These are phyloP conservation scores for Parathielavia appendiculata DNA, from an alignment of 495 filamentous ascomycete species.

Conservation along the genomic window DNA sequence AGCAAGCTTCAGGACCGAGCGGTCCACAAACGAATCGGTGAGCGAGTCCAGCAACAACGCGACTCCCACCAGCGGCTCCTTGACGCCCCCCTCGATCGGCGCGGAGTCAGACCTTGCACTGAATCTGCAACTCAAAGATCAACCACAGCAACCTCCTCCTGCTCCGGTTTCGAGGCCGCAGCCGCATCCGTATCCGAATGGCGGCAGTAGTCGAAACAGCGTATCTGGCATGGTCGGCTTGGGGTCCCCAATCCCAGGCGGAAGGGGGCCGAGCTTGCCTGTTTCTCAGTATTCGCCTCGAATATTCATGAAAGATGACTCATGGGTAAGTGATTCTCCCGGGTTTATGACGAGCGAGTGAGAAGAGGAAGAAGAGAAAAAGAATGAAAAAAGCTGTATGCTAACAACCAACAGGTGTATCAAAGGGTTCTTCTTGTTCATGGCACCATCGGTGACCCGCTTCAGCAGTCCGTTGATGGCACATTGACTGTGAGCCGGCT, in stretches of 20 bases:
- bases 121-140: slow-evolving; percentile 42
- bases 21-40: slow-evolving; percentile 47
- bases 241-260: slow-evolving; percentile 52
- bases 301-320: slow-evolving; percentile 67
- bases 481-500: slow-evolving; percentile 72
- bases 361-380: no score
- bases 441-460: slow-evolving; percentile 71
- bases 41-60: slow-evolving; percentile 43
- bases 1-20: slow-evolving; percentile 56
- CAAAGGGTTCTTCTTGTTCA: slow-evolving; percentile 81
- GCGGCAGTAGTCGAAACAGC: slow-evolving; percentile 39
- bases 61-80: slow-evolving; percentile 44
- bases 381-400: neutral
- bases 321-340: slow-evolving; percentile 58
- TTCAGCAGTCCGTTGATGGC: slow-evolving; percentile 69
- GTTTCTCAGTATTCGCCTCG: slow-evolving; percentile 74
- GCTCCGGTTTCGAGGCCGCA: slow-evolving; percentile 34
- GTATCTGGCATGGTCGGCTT: slow-evolving; percentile 51
- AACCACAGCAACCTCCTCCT: slow-evolving; percentile 27
- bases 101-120: slow-evolving; percentile 46
- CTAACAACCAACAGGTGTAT: slow-evolving; percentile 57
- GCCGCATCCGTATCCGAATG: slow-evolving; percentile 40
- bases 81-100: slow-evolving; percentile 43
- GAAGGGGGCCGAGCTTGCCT: slow-evolving; percentile 48
- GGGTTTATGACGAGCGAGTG: neutral